These are phyloP conservation scores for Spirogloea muscicola DNA, from an alignment of 139 green algal species.

Conservation along the genomic window DNA sequence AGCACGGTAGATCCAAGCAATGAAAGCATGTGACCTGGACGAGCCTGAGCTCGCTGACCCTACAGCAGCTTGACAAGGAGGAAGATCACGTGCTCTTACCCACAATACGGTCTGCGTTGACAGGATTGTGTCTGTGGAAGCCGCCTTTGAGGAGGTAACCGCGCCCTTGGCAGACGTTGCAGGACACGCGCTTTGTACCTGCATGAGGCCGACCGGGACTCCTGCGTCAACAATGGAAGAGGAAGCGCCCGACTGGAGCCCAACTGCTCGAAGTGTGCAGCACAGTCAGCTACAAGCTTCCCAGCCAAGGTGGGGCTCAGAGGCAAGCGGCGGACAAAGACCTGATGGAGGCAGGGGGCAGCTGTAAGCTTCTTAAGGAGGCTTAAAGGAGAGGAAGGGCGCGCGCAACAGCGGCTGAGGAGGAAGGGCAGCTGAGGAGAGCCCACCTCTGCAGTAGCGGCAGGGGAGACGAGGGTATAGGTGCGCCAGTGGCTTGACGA, in stretches of 20 bases:
- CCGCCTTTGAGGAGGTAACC: too few species aligned
- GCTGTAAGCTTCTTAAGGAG: not conserved
- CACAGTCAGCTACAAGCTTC: not conserved
- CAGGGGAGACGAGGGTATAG: slow-evolving; percentile 5
- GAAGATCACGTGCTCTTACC: too few species aligned
- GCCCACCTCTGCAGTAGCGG: not conserved
- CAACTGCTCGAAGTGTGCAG: not conserved
- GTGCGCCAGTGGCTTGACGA: not conserved
- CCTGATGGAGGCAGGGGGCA: not conserved
- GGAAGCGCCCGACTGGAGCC: not conserved
- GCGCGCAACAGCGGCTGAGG: too few species aligned
- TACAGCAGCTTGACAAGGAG: not conserved
- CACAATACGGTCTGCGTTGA: slow-evolving; percentile 28
- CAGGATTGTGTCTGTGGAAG: slow-evolving; percentile 50
- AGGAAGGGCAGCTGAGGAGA: not conserved
- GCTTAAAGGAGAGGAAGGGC: not conserved
- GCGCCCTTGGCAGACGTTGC: too few species aligned
- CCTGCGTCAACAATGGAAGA: not conserved
- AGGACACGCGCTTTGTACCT: too few species aligned
- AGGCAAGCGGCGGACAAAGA: not conserved
- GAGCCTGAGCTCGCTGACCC: not conserved
- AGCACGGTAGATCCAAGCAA: not conserved
- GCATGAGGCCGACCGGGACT: not conserved
- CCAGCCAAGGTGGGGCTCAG: not conserved
- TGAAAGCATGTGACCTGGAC: not conserved